Evolutionary conservation across 1,284 basidiomycete genomes (phyloP).

Genomic region (Fistulinella cinereoalba): DNA sequence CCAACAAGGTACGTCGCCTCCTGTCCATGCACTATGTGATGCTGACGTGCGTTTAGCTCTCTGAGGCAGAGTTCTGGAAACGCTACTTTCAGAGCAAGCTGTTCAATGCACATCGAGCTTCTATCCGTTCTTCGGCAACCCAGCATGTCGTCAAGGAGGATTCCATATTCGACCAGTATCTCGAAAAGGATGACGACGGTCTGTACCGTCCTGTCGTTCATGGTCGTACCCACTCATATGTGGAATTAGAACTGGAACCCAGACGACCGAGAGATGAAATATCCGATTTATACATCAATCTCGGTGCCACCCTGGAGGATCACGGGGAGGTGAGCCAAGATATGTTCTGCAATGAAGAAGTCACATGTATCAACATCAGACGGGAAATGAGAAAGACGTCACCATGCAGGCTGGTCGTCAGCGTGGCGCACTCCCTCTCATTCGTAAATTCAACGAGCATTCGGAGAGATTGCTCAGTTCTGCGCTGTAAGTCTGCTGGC

Average conservation of each 20-base stretch:
- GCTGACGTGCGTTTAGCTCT: slow-evolving; percentile 51
- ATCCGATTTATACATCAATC: slow-evolving; percentile 79
- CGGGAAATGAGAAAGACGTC: slow-evolving; percentile 83
- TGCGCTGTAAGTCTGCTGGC: slow-evolving; percentile 51
- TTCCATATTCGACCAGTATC: slow-evolving; percentile 91
- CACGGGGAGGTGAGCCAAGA: slow-evolving; percentile 70
- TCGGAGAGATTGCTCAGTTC: slow-evolving; percentile 84
- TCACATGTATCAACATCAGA: slow-evolving; percentile 42
- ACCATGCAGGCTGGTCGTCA: slow-evolving; percentile 97
- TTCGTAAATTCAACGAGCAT: slow-evolving; percentile 97
- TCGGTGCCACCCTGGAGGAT: slow-evolving; percentile 89
- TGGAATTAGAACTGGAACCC: slow-evolving; percentile 74
- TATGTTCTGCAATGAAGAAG: neutral
- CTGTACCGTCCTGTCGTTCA: slow-evolving; percentile 25
- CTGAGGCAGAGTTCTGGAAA: slow-evolving; percentile 92
- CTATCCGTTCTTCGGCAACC: slow-evolving; percentile 80
- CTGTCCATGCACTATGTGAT: neutral
- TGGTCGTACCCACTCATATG: neutral
- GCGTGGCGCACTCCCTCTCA: slow-evolving; percentile 83
- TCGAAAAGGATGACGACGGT: slow-evolving; percentile 95
- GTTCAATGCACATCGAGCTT: slow-evolving; percentile 92
- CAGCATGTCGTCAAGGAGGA: slow-evolving; percentile 90
- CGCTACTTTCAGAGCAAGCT: slow-evolving; percentile 95
- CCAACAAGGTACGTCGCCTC: slow-evolving; percentile 58
- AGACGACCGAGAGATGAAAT: slow-evolving; percentile 62